These are phyloP conservation scores for Pseudogymnoascus sp. DNA, from an alignment of 2,329 filamentous ascomycete species.

Conservation along the genomic window DNA sequence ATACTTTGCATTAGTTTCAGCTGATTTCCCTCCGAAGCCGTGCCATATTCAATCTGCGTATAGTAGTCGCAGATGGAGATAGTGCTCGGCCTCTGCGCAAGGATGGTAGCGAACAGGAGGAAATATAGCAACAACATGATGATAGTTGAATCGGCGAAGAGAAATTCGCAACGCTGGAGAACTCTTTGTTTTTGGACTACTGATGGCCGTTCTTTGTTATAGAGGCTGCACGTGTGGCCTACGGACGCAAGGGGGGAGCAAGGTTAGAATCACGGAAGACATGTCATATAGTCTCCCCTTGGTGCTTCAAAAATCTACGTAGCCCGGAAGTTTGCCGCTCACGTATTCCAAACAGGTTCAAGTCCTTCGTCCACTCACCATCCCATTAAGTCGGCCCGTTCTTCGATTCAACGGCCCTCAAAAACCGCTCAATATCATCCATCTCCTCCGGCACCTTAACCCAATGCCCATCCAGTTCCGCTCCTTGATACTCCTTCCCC, in stretches of 20 bases:
- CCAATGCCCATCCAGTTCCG: slow-evolving; percentile 37
- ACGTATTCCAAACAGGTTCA: not conserved
- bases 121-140: not conserved
- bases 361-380: not conserved
- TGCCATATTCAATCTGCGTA: slow-evolving; percentile 22
- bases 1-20: slow-evolving; percentile 27
- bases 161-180: not conserved
- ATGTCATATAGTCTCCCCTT: not conserved
- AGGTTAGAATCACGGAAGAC: not conserved
- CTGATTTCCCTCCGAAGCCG: slow-evolving; percentile 24
- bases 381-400: too few species aligned
- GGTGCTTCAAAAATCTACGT: not conserved
- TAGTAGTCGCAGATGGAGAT: slow-evolving; percentile 31
- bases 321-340: not conserved
- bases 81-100: slow-evolving; percentile 24
- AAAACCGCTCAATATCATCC: slow-evolving; percentile 38
- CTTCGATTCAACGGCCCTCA: slow-evolving; percentile 13
- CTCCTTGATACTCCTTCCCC: slow-evolving; percentile 34
- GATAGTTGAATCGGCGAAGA: not conserved
- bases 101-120: not conserved
- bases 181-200: not conserved
- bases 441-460: slow-evolving; percentile 43
- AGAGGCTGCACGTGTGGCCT: not conserved
- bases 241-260: not conserved
- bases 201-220: not conserved